These are phyloP conservation scores for Caloboletus inedulis DNA, from an alignment of 1,284 basidiomycete genomes.

Conservation along the genomic window DNA sequence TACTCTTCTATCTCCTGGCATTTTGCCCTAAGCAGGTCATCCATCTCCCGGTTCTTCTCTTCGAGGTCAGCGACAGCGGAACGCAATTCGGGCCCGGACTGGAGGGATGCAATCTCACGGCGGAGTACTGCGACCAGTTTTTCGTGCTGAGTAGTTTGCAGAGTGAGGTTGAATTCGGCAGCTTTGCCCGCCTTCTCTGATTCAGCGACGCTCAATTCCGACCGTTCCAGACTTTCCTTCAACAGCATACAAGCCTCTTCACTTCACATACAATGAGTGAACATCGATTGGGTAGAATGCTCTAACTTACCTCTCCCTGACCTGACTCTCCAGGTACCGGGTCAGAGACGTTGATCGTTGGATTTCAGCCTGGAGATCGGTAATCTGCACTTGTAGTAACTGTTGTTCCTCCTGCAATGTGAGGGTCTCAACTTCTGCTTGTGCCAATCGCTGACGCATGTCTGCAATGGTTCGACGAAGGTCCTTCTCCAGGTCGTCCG, in stretches of 20 bases:
- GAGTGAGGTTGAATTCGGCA: constrained; percentile 59
- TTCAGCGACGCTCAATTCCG: constrained; percentile 42
- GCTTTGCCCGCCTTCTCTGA: constrained; percentile 58
- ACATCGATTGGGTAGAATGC: neutral
- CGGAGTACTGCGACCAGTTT: constrained; percentile 56
- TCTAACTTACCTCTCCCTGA: constrained; percentile 51
- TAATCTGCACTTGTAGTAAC: constrained; percentile 50
- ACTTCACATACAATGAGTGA: constrained; percentile 35
- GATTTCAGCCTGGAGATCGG: constrained; percentile 57
- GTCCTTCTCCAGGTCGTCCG: constrained; percentile 23
- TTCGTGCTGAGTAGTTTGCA: constrained; percentile 62
- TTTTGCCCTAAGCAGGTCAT: constrained; percentile 62
- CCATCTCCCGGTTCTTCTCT: constrained; percentile 70
- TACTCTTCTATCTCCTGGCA: constrained; percentile 79
- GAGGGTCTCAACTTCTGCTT: constrained; percentile 27
- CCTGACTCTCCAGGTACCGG: constrained; percentile 58
- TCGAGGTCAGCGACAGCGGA: constrained; percentile 56
- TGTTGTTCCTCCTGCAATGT: constrained; percentile 48
- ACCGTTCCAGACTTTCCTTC: constrained; percentile 46
- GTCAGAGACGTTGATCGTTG: constrained; percentile 58
- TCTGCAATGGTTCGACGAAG: constrained; percentile 21
- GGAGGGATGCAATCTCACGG: constrained; percentile 52
- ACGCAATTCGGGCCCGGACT: constrained; percentile 51
- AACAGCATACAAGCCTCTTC: constrained; percentile 44
- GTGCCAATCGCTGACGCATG: constrained; percentile 18